Conservation (phyloP, 345 rosid genomes). For the Ricinus communis region DNA sequence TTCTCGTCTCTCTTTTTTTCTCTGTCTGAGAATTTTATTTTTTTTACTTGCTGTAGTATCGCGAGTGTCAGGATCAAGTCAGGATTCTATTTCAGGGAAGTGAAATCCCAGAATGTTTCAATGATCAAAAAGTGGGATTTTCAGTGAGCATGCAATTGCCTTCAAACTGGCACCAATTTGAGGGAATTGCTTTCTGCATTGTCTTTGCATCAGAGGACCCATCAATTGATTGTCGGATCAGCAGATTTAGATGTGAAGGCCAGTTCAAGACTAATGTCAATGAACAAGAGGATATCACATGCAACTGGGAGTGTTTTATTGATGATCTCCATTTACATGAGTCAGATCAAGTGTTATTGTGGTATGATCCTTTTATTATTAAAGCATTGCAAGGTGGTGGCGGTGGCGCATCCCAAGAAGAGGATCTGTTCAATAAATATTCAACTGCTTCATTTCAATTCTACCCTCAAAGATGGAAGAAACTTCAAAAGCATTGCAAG, state of each 20-base stretch:
- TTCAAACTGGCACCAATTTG: not conserved
- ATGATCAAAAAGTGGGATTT: not conserved
- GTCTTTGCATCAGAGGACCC: not conserved
- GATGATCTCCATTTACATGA: too few species aligned
- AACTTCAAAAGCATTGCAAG: not conserved
- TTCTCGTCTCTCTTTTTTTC: not conserved
- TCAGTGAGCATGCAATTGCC: too few species aligned
- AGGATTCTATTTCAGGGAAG: too few species aligned
- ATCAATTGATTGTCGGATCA: not conserved
- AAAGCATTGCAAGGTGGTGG: not conserved
- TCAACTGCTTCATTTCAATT: not conserved
- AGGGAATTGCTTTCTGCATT: not conserved
- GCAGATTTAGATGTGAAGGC: not conserved
- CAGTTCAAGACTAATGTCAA: not conserved
- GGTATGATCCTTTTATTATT: not conserved
- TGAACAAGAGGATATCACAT: not conserved
- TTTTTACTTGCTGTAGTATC: too few species aligned
- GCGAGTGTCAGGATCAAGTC: too few species aligned
- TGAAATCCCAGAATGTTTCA: too few species aligned
- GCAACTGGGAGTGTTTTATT: too few species aligned
- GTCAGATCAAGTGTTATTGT: not conserved
- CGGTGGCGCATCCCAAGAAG: not conserved
- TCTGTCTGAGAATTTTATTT: too few species aligned
- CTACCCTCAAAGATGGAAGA: not conserved
- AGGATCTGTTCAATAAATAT: not conserved